Percentiles rank a stretch among this genome's conserved stretches.
phyloP scores from a whole-genome alignment of 352 stramenopile species.

The Globisporangium acanthophoron region DNA sequence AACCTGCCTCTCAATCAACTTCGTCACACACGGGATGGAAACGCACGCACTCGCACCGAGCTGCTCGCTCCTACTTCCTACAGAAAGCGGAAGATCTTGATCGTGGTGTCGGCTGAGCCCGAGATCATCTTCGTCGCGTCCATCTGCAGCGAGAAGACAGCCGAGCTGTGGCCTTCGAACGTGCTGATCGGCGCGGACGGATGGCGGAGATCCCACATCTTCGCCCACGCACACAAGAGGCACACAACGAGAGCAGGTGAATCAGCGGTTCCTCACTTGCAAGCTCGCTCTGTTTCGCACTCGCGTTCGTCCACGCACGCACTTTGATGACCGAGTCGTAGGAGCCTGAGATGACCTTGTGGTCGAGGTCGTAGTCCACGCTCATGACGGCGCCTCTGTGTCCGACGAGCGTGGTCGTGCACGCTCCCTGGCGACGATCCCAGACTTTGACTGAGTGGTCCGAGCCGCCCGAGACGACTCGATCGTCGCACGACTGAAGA shows the following conservation, averaged over 20 bases:
- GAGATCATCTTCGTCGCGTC: constrained; percentile 27
- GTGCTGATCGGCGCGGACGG: constrained; percentile 8
- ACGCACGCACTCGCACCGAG: background rate
- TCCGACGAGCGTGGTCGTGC: constrained; percentile 11
- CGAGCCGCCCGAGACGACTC: constrained; percentile 18
- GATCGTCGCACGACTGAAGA: constrained; percentile 11
- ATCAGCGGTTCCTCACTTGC: too few relatives aligned
- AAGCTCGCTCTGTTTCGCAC: too few relatives aligned
- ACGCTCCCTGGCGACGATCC: constrained; percentile 20
- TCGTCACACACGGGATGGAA: too few relatives aligned
- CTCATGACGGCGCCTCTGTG: constrained; percentile 25
- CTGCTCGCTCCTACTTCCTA: constrained; percentile 1
- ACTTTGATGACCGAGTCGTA: constrained; percentile 25
- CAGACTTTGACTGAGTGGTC: constrained; percentile 26
- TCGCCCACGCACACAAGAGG: background rate
- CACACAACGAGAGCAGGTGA: background rate
- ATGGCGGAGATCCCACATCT: constrained; percentile 23
- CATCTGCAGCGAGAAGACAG: constrained; percentile 28
- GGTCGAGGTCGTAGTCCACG: constrained; percentile 20
- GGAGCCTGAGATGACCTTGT: constrained; percentile 20
- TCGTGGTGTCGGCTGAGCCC: constrained; percentile 22
- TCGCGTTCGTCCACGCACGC: background rate
- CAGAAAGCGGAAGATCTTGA: constrained; percentile 30
- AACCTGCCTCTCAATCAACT: too few relatives aligned
- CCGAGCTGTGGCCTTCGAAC: constrained; percentile 23